Evolutionary conservation across 345 rosid species (phyloP), one percentile per base, ranked within the genome.

Genomic region (Hibiscus trionum): DNA sequence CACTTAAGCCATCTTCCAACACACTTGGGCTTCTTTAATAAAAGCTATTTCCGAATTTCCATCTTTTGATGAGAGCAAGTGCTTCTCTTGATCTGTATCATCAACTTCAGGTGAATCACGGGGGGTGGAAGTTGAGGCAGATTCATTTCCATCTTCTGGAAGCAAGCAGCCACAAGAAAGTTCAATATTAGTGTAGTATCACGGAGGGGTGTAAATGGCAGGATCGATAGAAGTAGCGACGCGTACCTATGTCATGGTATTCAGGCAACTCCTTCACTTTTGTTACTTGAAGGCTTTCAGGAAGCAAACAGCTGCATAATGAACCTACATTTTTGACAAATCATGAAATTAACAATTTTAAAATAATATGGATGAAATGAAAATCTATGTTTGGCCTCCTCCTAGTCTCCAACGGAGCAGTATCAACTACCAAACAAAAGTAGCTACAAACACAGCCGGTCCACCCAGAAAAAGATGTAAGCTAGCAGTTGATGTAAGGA

Each of bases 251-350:
- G 60, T 86, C 90, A 0, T 80, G 86, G 79, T 85, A 85, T 62
- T 87, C 90, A 0, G 89, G 89, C 62, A 83, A 66, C 84, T 82
- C 85, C 72, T 88, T 90, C 39, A 88, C 91, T 29, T 85, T 73
- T 17, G 89, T 88, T 56, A 79, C 92, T 85, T 90, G 91, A 80
- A 87, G 89, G 80, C 87, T 85, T 78, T 90, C 96, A 31, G 96
- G 96, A 80, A 90, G 92, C 72, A 90, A 80, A 72, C 96, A 90
- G 63, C 88, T 83, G 53, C 92, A 90, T 39, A 90, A 57, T 50
- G 88, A 70, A 74, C 96, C 96, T 90, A 82, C 61, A 70, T 59
- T 47, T 77, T 62, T 53, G 55, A 78, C 60, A 50, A 59, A 50
- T n/a, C 19, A 60, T 4, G 24, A 75, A 69, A n/a, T 63, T 37